Percentiles rank a stretch among this genome's conserved stretches.
These are phyloP conservation scores for Byssothecium circinans DNA, from an alignment of 2,329 filamentous ascomycete species.

Conservation along the genomic window DNA sequence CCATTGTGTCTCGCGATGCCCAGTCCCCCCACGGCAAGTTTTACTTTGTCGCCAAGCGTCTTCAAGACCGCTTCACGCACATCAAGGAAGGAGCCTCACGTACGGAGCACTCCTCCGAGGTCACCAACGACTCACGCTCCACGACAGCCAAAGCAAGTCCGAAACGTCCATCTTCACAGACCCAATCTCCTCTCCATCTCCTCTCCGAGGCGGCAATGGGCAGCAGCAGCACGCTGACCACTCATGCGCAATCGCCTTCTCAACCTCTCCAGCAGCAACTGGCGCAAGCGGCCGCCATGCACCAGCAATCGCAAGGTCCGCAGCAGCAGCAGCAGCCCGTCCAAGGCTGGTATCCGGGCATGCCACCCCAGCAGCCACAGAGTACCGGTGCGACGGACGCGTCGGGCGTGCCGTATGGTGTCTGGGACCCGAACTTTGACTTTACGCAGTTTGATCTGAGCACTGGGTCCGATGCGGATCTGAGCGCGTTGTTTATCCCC, in stretches of 20 bases:
- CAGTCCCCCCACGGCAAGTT: conserved; percentile 52
- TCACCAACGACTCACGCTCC: conserved; percentile 23
- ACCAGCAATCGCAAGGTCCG: conserved; percentile 11
- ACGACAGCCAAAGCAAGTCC: conserved; percentile 16
- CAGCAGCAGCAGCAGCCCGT: conserved; percentile 17
- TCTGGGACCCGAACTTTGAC: conserved; percentile 40
- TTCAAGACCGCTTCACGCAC: conserved; percentile 49
- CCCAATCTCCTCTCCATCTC: conserved; percentile 43
- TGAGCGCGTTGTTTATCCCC: conserved; percentile 41
- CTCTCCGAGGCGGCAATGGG: conserved; percentile 46
- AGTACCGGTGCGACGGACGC: conserved; percentile 23
- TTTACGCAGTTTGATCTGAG: conserved; percentile 42
- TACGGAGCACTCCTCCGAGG: conserved; percentile 25
- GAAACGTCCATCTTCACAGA: conserved; percentile 27
- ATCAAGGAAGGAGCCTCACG: conserved; percentile 47
- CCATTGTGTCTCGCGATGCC: conserved; percentile 45
- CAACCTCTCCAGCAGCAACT: conserved; percentile 10
- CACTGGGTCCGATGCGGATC: conserved; percentile 39
- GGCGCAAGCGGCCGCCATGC: conserved; percentile 8
- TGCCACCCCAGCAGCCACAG: conserved; percentile 15
- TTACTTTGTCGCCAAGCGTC: conserved; percentile 48
- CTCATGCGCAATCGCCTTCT: conserved; percentile 7
- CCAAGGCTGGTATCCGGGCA: conserved; percentile 33
- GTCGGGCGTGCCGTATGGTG: conserved; percentile 29
- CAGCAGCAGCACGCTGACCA: conserved; percentile 24